Base-by-base conservation (phyloP, 768 basidiomycete genomes). In the Exsudoporus frostii region DNA sequence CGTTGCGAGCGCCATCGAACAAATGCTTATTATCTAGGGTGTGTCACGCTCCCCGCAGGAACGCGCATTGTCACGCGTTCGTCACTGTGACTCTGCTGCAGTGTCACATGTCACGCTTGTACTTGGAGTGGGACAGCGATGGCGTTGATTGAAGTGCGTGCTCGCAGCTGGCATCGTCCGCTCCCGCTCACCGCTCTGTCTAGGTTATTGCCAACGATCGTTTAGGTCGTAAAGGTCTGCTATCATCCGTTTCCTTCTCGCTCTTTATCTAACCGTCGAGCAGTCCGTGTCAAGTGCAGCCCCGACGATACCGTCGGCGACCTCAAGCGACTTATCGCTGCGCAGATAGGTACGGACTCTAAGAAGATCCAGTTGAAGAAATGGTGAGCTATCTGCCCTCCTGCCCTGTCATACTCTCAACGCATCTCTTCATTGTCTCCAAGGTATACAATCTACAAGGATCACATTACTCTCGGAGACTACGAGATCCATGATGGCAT, bases 221-320 rank as follows among this genome's bases (percentile, higher is more conserved):
- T 69, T 79, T 95, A 44, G 94, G 95, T 50, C 84, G 90, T 56
- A 96, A 95, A 87, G 92, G 94, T 92, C 19, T 42, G 74, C 3
- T 3, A 11, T 41, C 7, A 5, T 34, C 1, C 8, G 4, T 27
- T 10, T 1, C 7, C 1, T 44, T 4, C 0, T 15, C 2, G 24
- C 32, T 8, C 20, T 36, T 37, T 24, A 40, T 54, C 61, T 62
- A 39, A 65, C 33, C 27, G 9, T 43, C n/a, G 44, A 36, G 24
- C 51, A 97, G 95, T 97, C 55, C 88, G 92, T 59, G 92, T 98
- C 65, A 97, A 98, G 73, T 97, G 95, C 76, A 88, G 86, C 70
- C 83, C 92, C 5, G 86, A 96, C 14, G 97, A 99, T 68, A 98
- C 97, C 1, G 92, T 99, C 33, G 96, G 96, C 38, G 96, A 98